Base-by-base conservation (phyloP, 208 protist species). In the Kentomonas sorsogonicus region DNA sequence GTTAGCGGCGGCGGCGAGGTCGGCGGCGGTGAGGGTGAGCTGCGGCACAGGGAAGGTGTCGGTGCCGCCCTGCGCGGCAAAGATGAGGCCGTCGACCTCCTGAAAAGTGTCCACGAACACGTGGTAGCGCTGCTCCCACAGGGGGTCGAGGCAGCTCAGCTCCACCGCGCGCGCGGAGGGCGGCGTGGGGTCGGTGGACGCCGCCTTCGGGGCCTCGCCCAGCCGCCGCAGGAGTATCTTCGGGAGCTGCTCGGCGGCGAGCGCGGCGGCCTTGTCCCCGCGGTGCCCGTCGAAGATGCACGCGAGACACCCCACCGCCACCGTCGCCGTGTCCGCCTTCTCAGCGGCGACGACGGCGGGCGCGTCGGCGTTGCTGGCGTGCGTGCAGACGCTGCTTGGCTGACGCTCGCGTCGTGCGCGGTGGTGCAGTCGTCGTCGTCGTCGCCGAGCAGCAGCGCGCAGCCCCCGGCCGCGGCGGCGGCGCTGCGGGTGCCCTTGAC, bases 211-310 rank as follows among this genome's bases (percentile, higher is more conserved):
- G n/a, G n/a, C n/a, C n/a, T n/a, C n/a, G n/a, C n/a, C n/a, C n/a
- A n/a, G n/a, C n/a, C n/a, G n/a, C n/a, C 29, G 18, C 15, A 59
- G 1, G 23, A 66, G 31, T 20, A 15, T 25, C 13, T 22, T 5
- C 18, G 56, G 64, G 20, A 71, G 38, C 20, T 33, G 25, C 5
- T 55, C 26, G 9, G 43, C 39, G 22, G 40, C 54, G 26, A 71
- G 66, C 36, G 16, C 13, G 15, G 59, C 66, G 2, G 66, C 66
- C 29, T 61, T 22, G 10, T 34, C 16, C 20, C 72, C 72, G 48
- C 60, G 56, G 26, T 78, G 72, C 20, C 72, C 72, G 45, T 78
- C 72, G 2, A 78, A 58, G 4, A 74, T 13, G 10, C 62, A 41
- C 3, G 47, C 31, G 11, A 47, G 16, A 33, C 50, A 51, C 10